Base-by-base conservation (phyloP, 2,329 filamentous ascomycete genomes). In the Exophiala bonariae region DNA sequence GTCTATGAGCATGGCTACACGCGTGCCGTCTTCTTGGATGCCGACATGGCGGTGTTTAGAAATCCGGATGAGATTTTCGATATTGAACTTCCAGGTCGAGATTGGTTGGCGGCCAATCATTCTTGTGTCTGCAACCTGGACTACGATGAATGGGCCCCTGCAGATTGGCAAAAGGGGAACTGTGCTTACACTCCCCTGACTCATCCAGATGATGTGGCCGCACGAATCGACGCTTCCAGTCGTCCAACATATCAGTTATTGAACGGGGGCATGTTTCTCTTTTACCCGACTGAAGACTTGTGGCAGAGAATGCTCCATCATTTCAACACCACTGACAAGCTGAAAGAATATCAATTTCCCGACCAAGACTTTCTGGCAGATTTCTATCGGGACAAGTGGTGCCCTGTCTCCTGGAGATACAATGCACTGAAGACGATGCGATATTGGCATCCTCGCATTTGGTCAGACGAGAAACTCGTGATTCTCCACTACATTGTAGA, bases 401-500 rank as follows among this genome's bases (percentile, higher is more conserved):
- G 50, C 32, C 63, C 66, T 3, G 41, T 78, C 7, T 66, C 66
- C 1, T 80, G 75, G 75, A 71, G 72, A 41, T 75, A 68, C 37
- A 80, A 80, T 54, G 76, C 76, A 2, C 61, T 79, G 8, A 79
- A 79, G 61, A 79, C 76, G 9, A 75, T 73, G 69, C 62, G 71
- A 26, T 78, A 79, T 57, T 76, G 75, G 73, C 76, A 79, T 55
- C 45, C 61, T 4, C 68, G 71, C 28, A 70, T 78, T 17, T 79
- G 76, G 76, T 62, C 65, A 3, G 76, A 79, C 49, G 67, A 69
- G 2, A 66, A 72, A 20, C 70, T 79, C 3, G 63, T 70, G 1
- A 70, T 71, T 6, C 47, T 78, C 40, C 77, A 79, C 55, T 80
- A 78, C 44, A 77, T 80, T 45, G 75, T 78, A 5, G 76, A 79